Conservation (phyloP, 768 basidiomycete genomes). For the Xanthoconium purpureum region DNA sequence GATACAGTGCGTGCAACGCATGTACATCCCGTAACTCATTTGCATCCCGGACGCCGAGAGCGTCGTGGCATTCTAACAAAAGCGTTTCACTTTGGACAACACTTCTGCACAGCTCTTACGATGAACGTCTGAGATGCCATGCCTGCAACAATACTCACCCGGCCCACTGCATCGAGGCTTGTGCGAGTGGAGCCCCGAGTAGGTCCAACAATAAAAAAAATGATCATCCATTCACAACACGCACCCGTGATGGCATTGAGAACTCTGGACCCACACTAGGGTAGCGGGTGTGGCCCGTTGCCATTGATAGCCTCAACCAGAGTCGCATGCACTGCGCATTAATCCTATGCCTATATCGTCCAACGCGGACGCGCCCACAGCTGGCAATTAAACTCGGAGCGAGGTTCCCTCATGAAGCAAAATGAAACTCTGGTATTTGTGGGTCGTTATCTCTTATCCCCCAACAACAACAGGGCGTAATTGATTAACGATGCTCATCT, state of each 20-base stretch:
- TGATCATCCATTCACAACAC: neutral
- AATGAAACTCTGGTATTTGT: neutral
- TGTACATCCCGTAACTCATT: constrained; percentile 13
- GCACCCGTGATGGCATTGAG: neutral
- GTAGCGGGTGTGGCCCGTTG: neutral
- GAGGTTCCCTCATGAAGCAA: neutral
- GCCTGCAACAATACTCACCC: neutral
- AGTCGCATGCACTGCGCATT: neutral
- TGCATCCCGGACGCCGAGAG: neutral
- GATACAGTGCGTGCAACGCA: constrained; percentile 8
- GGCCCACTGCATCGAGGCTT: constrained; percentile 9
- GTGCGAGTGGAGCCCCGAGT: neutral
- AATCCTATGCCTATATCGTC: neutral
- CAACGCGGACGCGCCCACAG: neutral
- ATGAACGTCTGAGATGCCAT: constrained; percentile 8
- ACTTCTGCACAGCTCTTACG: neutral
- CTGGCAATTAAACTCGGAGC: neutral
- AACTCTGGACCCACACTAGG: neutral
- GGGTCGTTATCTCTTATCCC: neutral
- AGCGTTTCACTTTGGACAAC: neutral
- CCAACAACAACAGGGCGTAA: neutral
- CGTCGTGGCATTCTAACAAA: neutral
- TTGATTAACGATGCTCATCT: neutral
- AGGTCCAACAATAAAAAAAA: neutral
- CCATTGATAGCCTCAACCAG: neutral